phyloP scores from a whole-genome alignment of 2,329 filamentous ascomycete genomes.

The Aspergillus unguis region DNA sequence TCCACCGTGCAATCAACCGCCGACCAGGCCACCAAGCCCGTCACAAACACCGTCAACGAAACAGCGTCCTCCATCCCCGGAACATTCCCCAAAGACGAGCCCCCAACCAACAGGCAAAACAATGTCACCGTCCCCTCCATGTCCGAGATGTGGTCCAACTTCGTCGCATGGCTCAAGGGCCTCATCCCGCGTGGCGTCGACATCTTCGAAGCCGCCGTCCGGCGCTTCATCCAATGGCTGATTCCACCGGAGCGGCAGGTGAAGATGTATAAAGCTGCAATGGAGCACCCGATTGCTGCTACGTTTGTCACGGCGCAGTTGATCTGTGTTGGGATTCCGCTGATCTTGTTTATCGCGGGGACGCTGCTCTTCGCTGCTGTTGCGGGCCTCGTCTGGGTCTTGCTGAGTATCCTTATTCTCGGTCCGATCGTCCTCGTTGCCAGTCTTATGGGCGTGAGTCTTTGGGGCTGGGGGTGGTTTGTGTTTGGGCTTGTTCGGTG shows the following conservation, averaged over 20 bases:
- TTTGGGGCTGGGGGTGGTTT: slow-evolving; percentile 17
- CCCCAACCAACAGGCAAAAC: slow-evolving; percentile 3
- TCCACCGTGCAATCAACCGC: background rate
- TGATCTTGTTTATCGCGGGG: slow-evolving; percentile 32
- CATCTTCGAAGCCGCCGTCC: slow-evolving; percentile 25
- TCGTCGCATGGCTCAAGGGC: slow-evolving; percentile 4
- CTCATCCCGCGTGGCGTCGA: slow-evolving; percentile 23
- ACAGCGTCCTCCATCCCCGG: slow-evolving; percentile 6
- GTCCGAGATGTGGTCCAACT: background rate
- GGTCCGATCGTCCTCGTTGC: slow-evolving; percentile 26
- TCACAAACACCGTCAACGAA: background rate
- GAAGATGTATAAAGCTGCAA: slow-evolving; percentile 26
- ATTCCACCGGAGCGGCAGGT: slow-evolving; percentile 28
- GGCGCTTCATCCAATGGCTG: slow-evolving; percentile 22
- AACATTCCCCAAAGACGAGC: slow-evolving; percentile 2
- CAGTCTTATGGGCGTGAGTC: slow-evolving; percentile 10
- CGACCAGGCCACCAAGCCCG: slow-evolving; percentile 4
- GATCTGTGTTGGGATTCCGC: slow-evolving; percentile 34
- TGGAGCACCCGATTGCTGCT: slow-evolving; percentile 30
- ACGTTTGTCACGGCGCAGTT: slow-evolving; percentile 33
- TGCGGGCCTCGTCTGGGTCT: slow-evolving; percentile 28
- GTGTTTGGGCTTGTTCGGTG: slow-evolving; percentile 14
- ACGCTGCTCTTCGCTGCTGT: slow-evolving; percentile 34
- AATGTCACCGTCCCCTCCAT: slow-evolving; percentile 7
- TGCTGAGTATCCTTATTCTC: slow-evolving; percentile 30